Percentiles rank a stretch among this genome's conserved stretches.
Conservation (phyloP, 495 filamentous ascomycete species). For the Aspergillus wentii region DNA sequence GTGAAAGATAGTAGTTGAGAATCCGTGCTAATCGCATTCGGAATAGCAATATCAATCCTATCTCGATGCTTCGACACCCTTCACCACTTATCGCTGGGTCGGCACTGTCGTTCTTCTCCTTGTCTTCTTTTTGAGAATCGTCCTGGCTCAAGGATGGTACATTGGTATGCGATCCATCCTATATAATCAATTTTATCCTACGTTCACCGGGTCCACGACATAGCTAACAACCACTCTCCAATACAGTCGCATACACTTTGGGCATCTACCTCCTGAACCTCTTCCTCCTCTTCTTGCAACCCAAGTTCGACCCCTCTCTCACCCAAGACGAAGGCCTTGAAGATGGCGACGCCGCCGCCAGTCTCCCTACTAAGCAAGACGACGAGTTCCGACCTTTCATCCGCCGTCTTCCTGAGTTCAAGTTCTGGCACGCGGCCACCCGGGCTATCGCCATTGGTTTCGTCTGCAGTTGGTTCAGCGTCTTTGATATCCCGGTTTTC, state of each 20-base stretch:
- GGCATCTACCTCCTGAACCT: conserved; percentile 99
- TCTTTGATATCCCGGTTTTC: conserved; percentile 97
- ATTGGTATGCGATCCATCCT: conserved; percentile 61
- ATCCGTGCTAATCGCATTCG: conserved; percentile 13
- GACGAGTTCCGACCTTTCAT: conserved; percentile 98
- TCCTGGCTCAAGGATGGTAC: conserved; percentile 95
- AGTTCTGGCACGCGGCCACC: conserved; percentile 97
- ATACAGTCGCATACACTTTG: conserved; percentile 86
- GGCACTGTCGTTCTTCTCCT: conserved; percentile 69
- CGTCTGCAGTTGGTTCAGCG: conserved; percentile 81
- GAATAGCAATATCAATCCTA: conserved; percentile 88
- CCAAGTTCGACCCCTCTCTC: conserved; percentile 97
- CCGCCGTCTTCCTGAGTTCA: conserved; percentile 93
- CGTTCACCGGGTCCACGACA: too few relatives aligned
- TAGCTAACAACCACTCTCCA: conserved; percentile 5
- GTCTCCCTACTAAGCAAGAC: conserved; percentile 87
- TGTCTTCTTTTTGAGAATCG: conserved; percentile 81
- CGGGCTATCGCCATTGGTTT: conserved; percentile 82
- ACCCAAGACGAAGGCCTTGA: conserved; percentile 95
- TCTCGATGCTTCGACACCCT: conserved; percentile 88
- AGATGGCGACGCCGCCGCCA: conserved; percentile 68
- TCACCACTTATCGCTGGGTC: conserved; percentile 81
- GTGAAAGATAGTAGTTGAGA: not conserved
- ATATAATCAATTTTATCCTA: not conserved
- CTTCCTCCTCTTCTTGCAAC: conserved; percentile 96